Conservation (phyloP, 352 stramenopile genomes). For the Globisporangium ultimum region DNA sequence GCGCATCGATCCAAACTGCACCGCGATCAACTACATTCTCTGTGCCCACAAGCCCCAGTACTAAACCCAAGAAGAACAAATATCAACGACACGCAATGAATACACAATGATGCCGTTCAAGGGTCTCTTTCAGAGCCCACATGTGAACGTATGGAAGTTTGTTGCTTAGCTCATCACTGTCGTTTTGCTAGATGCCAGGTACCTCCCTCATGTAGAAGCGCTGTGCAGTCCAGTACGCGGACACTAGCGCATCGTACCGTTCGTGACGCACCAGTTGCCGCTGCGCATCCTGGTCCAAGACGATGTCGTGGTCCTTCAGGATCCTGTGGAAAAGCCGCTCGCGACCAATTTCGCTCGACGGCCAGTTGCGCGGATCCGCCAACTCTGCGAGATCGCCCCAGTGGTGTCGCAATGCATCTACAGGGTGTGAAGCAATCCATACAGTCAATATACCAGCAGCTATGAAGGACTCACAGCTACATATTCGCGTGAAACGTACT, state of each 20-base stretch:
- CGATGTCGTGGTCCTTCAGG: conserved; percentile 55
- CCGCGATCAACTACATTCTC: conserved; percentile 82
- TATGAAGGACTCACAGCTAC: neutral
- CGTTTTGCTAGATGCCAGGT: neutral
- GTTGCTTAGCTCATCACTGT: neutral
- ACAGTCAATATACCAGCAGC: neutral
- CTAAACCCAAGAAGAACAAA: conserved; percentile 2
- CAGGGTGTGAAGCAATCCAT: neutral
- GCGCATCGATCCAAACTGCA: conserved; percentile 71
- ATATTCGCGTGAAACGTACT: conserved; percentile 30
- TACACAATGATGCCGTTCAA: neutral
- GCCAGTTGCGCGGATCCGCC: conserved; percentile 52
- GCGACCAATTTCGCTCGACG: conserved; percentile 29
- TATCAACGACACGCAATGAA: neutral
- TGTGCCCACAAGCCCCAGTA: conserved; percentile 60
- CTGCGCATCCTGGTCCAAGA: conserved; percentile 41
- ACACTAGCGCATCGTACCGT: conserved; percentile 45
- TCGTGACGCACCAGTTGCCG: conserved; percentile 43
- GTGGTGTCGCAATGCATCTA: conserved; percentile 59
- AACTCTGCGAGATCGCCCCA: conserved; percentile 56
- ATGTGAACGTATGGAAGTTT: too few relatives aligned
- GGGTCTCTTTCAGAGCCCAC: too few relatives aligned
- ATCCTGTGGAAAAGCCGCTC: conserved; percentile 67
- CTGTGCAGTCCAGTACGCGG: conserved; percentile 34
- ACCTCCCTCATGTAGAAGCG: conserved; percentile 20